phyloP scores from a whole-genome alignment of 2,329 filamentous ascomycete genomes.

The Penicillium occitanis region DNA sequence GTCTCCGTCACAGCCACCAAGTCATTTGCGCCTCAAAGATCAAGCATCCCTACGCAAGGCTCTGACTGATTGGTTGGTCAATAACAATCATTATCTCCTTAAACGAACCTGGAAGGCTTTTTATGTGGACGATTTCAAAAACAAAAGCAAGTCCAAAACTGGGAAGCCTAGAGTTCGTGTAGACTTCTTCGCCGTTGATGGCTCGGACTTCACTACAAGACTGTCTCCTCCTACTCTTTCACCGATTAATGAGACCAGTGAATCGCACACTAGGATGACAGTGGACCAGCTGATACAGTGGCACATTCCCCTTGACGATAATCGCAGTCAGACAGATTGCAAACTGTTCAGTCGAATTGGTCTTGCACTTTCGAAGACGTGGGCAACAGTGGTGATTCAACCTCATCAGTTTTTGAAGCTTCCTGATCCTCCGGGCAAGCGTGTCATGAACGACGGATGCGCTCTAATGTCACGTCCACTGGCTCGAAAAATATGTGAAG shows the following conservation, averaged over 20 bases:
- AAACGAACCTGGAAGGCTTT: conserved; percentile 48
- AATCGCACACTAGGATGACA: conserved; percentile 38
- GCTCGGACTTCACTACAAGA: conserved; percentile 37
- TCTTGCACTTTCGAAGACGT: conserved; percentile 48
- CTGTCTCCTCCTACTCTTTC: conserved; percentile 24
- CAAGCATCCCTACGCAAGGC: conserved; percentile 34
- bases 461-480: conserved; percentile 54
- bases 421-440: conserved; percentile 28
- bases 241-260: conserved; percentile 28
- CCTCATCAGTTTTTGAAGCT: conserved; percentile 40
- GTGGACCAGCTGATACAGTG: conserved; percentile 45
- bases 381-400: conserved; percentile 38
- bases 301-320: conserved; percentile 43
- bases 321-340: conserved; percentile 40
- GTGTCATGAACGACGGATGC: conserved; percentile 56
- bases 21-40: conserved; percentile 27
- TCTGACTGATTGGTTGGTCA: conserved; percentile 43
- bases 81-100: conserved; percentile 39
- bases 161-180: conserved; percentile 31
- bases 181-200: conserved; percentile 49
- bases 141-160: conserved; percentile 24
- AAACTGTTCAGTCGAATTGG: conserved; percentile 49
- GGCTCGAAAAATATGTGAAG: conserved; percentile 48
- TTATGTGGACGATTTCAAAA: conserved; percentile 43
- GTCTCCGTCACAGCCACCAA: conserved; percentile 31